These are phyloP conservation scores for Cryptococcus wingfieldii DNA, from an alignment of 1,284 basidiomycete species.

Conservation along the genomic window DNA sequence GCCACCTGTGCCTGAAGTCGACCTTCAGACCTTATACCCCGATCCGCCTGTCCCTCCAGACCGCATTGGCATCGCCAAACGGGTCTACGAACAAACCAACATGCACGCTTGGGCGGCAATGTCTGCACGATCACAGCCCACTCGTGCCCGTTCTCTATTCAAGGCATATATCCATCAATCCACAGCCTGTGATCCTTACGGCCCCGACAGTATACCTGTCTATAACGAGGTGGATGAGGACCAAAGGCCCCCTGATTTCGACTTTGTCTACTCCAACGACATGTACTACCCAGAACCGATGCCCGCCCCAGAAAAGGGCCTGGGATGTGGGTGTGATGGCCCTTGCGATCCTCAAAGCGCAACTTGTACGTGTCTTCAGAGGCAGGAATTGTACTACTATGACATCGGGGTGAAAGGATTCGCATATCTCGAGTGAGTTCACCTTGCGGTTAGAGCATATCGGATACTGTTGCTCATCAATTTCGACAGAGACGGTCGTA, in stretches of 20 bases:
- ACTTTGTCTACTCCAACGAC: conserved; percentile 43
- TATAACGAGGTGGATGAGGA: conserved; percentile 63
- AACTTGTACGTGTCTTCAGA: conserved; percentile 63
- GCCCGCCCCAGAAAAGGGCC: conserved; percentile 61
- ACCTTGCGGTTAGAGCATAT: background rate
- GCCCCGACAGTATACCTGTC: conserved; percentile 62
- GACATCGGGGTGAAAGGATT: conserved; percentile 54
- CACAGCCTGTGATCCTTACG: conserved; percentile 59
- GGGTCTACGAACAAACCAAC: conserved; percentile 13
- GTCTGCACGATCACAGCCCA: conserved; percentile 16
- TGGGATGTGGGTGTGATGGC: conserved; percentile 69
- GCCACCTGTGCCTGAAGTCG: background rate
- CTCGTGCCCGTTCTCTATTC: conserved; percentile 52
- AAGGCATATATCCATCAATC: conserved; percentile 58
- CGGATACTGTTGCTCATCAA: background rate
- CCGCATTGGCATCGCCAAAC: conserved; percentile 18
- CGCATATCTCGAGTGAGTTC: conserved; percentile 53
- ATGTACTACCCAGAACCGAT: conserved; percentile 68
- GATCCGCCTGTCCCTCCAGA: conserved; percentile 21
- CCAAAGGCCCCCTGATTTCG: conserved; percentile 53
- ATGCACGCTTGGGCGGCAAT: conserved; percentile 24
- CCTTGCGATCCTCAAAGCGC: conserved; percentile 64
- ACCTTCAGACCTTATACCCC: background rate
- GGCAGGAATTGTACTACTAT: conserved; percentile 55
- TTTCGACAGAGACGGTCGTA: conserved; percentile 49